Percentiles rank a stretch among this genome's conserved stretches.
Evolutionary conservation across 1,284 basidiomycete genomes (phyloP).

Genomic region (Taiwanofungus camphoratus): DNA sequence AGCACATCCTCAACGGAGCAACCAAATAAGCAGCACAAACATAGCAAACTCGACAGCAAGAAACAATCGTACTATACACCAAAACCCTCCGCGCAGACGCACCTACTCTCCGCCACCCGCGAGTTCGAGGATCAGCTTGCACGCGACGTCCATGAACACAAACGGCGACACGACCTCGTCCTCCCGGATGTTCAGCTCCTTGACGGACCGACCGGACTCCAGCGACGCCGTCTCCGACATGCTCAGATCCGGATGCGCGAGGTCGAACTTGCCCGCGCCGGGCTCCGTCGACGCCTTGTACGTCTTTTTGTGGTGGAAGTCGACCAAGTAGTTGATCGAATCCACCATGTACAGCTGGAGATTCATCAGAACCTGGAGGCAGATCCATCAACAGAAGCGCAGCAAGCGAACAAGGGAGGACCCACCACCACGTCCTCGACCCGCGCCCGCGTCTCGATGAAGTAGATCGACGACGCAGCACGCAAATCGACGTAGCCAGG

Average conservation of each 20-base stretch:
- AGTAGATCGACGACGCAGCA: slow-evolving; percentile 76
- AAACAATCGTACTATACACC: slow-evolving; percentile 16
- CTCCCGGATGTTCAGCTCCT: slow-evolving; percentile 47
- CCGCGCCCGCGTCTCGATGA: slow-evolving; percentile 89
- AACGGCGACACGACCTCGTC: slow-evolving; percentile 89
- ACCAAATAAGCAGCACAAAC: slow-evolving; percentile 19
- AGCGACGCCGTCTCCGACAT: slow-evolving; percentile 41
- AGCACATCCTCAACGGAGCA: slow-evolving; percentile 12
- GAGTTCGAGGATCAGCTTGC: slow-evolving; percentile 72
- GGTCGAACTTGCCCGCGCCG: slow-evolving; percentile 64
- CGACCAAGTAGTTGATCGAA: slow-evolving; percentile 93
- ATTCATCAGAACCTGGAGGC: slow-evolving; percentile 84
- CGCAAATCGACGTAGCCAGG: slow-evolving; percentile 57
- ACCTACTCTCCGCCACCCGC: slow-evolving; percentile 50
- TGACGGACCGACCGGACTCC: slow-evolving; percentile 43
- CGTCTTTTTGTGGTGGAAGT: slow-evolving; percentile 96
- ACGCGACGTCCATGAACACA: slow-evolving; percentile 96
- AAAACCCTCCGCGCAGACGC: neutral
- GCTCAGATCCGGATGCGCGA: slow-evolving; percentile 45
- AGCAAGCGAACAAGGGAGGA: slow-evolving; percentile 10
- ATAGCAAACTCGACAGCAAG: slow-evolving; percentile 18
- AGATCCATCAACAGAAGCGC: neutral
- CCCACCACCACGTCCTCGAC: slow-evolving; percentile 88
- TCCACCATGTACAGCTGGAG: slow-evolving; percentile 96
- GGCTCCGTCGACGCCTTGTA: slow-evolving; percentile 63